Evolutionary conservation across 2,329 filamentous ascomycete species (phyloP), one percentile per base, ranked within the genome.

Genomic region (Ophiostoma sp.): DNA sequence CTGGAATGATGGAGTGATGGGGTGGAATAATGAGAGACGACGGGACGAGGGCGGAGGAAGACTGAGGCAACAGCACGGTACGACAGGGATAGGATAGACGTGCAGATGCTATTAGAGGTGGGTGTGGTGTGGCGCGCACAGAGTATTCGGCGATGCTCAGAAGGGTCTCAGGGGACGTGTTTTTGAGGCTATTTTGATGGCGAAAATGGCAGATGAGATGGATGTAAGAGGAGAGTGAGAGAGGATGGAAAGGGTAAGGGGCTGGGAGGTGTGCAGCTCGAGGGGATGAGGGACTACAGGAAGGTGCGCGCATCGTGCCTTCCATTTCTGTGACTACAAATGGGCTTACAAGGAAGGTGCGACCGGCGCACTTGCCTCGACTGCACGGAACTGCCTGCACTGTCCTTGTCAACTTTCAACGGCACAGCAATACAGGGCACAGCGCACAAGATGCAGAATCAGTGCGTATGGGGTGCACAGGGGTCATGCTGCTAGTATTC

Each of bases 131-230:
- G 13, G 31, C 27, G 48, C 20, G 44, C 5, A 39, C 36, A 39
- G 15, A 44, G 4, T 3, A 10, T 39, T 10, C 36, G 13, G 52
- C 52, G 57, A 33, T 62, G 27, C 4, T 23, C 20, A 23, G n/a
- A 48, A 6, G 15, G 7, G 20, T 20, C 2, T 54, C 48, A 44
- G 64, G 62, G 27, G 39, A 35, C 39, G 48, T 41, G 31, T 65
- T 31, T 54, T 35, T 68, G 69, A 70, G 64, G 69, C 67, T 70
- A 68, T 68, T 70, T 57, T 57, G 69, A 65, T 33, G 66, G 68
- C 11, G 44, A 57, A 66, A 68, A 57, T 4, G 60, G 66, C 66
- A 41, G 67, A 35, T 20, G 44, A 57, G 67, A 44, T 36, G 62
- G 44, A 57, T 36, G 39, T 60, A 31, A 60, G 35, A 39, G 33